Base-by-base conservation (phyloP, 2,329 filamentous ascomycete genomes). In the Aquanectria penicillioides region DNA sequence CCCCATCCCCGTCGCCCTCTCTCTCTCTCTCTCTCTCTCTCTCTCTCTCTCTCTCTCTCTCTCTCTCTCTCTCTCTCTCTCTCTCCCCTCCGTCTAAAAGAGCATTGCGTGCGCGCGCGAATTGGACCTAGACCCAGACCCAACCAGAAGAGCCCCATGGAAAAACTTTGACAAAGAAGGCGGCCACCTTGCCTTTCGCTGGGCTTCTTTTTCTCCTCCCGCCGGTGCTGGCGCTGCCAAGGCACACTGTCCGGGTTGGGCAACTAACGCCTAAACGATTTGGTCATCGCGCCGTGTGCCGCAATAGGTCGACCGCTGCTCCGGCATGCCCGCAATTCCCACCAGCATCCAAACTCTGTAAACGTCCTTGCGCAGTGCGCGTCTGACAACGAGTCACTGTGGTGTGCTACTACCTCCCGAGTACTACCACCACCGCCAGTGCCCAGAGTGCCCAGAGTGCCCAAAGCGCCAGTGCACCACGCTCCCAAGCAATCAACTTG, bases 261-360 rank as follows among this genome's bases (percentile, higher is more conserved):
- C 52, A 41, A 29, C 31, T 38, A 40, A 55, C 41, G 41, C 44
- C 44, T 34, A 41, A 40, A 51, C 22, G 25, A 22, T 34, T 34
- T 52, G 28, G 49, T 15, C 49, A 17, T 52, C 20, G 29, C 37
- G 47, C 47, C 54, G 40, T 38, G 40, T 10, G 40, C 49, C 31
- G 47, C 38, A 57, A 57, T 40, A 40, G 33, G 47, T 46, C 36
- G 54, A 51, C 26, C 31, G 34, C 38, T 15, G 22, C 48, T 46
- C 55, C 55, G 48, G 48, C 41, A 38, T 48, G 44, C 23, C 53
- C 44, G 44, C 53, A 44, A 43, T 29, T 49, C 41, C 51, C 41
- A 55, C 43, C 41, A 33, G 25, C 33, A 36, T 23, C 37, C 55
- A 58, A 58, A 52, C 55, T 58, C 41, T 41, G 28, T 18, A 18